Evolutionary conservation across 176 grass and related monocot species (phyloP).

Genomic region (Oryza glaberrima): DNA sequence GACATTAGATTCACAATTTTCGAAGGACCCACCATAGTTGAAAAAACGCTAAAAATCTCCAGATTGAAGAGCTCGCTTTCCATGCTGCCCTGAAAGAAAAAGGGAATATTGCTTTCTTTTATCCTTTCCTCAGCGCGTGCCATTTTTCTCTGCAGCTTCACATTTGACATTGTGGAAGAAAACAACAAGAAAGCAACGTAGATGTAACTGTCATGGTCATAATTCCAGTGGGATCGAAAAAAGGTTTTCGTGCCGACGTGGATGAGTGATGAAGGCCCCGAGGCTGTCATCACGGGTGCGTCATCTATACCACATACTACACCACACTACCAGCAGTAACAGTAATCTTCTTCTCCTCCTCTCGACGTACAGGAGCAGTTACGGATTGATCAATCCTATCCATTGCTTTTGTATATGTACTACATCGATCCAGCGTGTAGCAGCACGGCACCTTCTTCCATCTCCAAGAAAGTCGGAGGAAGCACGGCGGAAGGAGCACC

Average conservation of each 20-base stretch:
- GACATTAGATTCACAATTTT: background rate
- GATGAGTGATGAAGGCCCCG: conserved; percentile 12
- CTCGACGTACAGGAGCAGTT: background rate
- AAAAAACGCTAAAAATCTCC: conserved; percentile 11
- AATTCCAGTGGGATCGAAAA: conserved; percentile 16
- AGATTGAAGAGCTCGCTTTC: background rate
- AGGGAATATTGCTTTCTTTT: background rate
- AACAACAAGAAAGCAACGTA: conserved; percentile 26
- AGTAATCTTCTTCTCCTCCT: background rate
- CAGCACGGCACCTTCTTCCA: background rate
- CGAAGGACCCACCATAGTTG: background rate
- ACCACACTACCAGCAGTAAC: background rate
- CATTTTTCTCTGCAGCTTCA: conserved; percentile 34
- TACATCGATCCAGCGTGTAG: background rate
- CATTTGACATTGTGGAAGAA: conserved; percentile 44
- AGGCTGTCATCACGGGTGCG: conserved; percentile 7
- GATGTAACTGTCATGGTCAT: conserved; percentile 22
- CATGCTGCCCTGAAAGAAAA: background rate
- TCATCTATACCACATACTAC: conserved; percentile 1
- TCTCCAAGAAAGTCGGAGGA: background rate
- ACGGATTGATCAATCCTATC: background rate
- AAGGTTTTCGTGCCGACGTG: background rate
- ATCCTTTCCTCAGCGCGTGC: background rate
- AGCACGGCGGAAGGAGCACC: background rate
- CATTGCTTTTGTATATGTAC: background rate